Conservation (phyloP, 2,329 filamentous ascomycete species). For the Xylariaceae sp. region DNA sequence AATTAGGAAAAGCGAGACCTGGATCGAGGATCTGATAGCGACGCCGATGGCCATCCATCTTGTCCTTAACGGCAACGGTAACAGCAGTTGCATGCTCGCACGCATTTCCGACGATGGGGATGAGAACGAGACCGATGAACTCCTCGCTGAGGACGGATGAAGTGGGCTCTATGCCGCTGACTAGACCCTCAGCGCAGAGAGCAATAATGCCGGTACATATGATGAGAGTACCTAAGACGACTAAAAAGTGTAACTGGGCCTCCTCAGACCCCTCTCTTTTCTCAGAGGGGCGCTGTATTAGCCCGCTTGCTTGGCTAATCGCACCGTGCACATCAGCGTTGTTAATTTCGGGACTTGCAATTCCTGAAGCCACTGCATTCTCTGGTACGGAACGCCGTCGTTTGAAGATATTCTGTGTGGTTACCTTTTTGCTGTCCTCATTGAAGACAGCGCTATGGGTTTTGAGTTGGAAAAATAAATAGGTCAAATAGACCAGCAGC, state of each 20-base stretch:
- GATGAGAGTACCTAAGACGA: constrained; percentile 66
- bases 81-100: constrained; percentile 79
- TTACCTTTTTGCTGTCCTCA: constrained; percentile 69
- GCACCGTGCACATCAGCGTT: constrained; percentile 17
- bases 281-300: constrained; percentile 39
- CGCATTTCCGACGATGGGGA: constrained; percentile 79
- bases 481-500: constrained; percentile 74
- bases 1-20: constrained; percentile 74
- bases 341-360: constrained; percentile 18
- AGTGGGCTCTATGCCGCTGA: constrained; percentile 65
- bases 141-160: constrained; percentile 62
- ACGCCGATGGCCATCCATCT: constrained; percentile 84
- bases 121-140: constrained; percentile 73
- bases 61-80: constrained; percentile 74
- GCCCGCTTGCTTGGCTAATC: constrained; percentile 35
- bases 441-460: constrained; percentile 79
- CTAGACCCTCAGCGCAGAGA: constrained; percentile 75
- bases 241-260: constrained; percentile 65
- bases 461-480: constrained; percentile 86
- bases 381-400: constrained; percentile 17
- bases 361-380: constrained; percentile 22
- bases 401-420: constrained; percentile 22
- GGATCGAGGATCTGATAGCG: constrained; percentile 73
- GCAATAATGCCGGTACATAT: constrained; percentile 75
- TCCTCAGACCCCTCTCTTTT: constrained; percentile 68